Base-by-base conservation (phyloP, 169 alveolate species). In the Perkinsus marinus region DNA sequence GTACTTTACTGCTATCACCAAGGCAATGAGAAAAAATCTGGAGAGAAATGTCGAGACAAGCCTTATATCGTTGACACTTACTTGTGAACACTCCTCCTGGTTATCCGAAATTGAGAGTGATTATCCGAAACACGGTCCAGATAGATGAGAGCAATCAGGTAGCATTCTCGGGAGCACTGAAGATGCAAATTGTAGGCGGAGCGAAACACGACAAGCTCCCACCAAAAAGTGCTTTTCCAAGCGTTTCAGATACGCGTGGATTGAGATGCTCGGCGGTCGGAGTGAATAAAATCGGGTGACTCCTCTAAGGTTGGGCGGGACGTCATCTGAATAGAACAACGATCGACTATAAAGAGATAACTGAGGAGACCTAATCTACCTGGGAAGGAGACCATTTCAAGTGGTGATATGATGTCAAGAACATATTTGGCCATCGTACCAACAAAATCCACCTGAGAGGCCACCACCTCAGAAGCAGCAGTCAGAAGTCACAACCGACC, bases 1-100 rank as follows among this genome's bases (percentile, higher is more conserved):
- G 95, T 96, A 98, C 96, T 98, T 98, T 34, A 98, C 98, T 38
- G 99, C 96, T 19, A 97, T 95, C 96, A 96, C 79, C 5, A 57
- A 16, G 7, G 79, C 79, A 57, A 30, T 57, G 79, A 57, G 79
- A 30, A 57, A 57, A 57, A 57, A 57, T 57, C 79, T 57, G 34
- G 22, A 16, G 79, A 7, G 22, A 26, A 57, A 13, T 16, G 34
- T 2, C 3, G 26, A 26, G 30, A n/a, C n/a, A n/a, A n/a, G n/a
- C n/a, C n/a, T n/a, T n/a, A n/a, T 26, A 30, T 26, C 37, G 0
- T 57, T 7, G 79, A 13, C 37, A 57, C 79, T 26, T 16, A 57
- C 79, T 57, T 57, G 79, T 57, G 79, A 30, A 57, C 22, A 30
- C 79, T 57, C 34, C 79, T 57, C 37, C 79, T 13, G 7, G 79